phyloP scores from a whole-genome alignment of 805 yeast genomes.

The Suhomyces kilbournensis region DNA sequence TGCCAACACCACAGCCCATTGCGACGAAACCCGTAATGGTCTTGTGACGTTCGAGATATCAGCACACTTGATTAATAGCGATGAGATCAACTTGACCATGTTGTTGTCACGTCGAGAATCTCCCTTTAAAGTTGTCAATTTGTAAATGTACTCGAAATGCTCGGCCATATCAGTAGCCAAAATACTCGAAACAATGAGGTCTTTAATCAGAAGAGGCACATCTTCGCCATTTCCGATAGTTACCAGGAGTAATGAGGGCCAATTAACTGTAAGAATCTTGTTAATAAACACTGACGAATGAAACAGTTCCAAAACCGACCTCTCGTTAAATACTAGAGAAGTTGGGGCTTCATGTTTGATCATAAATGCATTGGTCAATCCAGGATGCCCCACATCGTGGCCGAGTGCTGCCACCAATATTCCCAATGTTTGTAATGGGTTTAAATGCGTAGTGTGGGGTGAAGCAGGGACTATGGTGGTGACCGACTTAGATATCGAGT shows the following conservation, averaged over 20 bases:
- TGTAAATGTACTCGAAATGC: conserved; percentile 68
- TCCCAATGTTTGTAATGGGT: conserved; percentile 49
- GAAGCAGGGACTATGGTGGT: neutral
- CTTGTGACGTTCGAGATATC: conserved; percentile 93
- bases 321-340: conserved; percentile 56
- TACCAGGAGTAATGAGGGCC: conserved; percentile 47
- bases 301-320: conserved; percentile 77
- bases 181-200: conserved; percentile 35
- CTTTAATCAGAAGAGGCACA: conserved; percentile 18
- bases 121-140: conserved; percentile 34
- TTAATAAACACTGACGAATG: conserved; percentile 65
- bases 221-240: conserved; percentile 13
- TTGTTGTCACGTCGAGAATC: conserved; percentile 18
- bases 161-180: conserved; percentile 85
- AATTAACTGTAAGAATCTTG: conserved; percentile 29
- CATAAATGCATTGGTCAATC: conserved; percentile 80
- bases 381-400: conserved; percentile 97
- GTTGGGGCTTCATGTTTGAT: conserved; percentile 58
- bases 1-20: conserved; percentile 83
- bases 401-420: conserved; percentile 82
- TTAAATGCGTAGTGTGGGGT: conserved; percentile 19
- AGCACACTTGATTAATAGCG: conserved; percentile 85
- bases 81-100: conserved; percentile 47
- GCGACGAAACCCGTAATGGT: conserved; percentile 67
- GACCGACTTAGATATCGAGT: neutral